Evolutionary conservation across 352 stramenopile species (phyloP).

Genomic region (Pythium folliculosum): DNA sequence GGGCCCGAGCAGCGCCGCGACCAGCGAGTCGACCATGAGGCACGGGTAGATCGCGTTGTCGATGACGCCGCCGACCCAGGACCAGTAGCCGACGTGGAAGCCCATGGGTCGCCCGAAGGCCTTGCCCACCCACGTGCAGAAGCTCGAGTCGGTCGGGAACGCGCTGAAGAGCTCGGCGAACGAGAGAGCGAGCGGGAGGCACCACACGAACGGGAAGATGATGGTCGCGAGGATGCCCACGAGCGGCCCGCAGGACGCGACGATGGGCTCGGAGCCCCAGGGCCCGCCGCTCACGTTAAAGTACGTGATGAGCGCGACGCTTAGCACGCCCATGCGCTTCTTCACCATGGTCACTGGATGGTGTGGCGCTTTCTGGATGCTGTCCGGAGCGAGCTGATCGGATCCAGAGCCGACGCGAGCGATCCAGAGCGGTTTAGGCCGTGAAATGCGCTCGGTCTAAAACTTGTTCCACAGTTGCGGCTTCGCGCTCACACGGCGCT

Average conservation of each 20-base stretch:
- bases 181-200: conserved; percentile 62
- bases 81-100: conserved; percentile 86
- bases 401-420: neutral
- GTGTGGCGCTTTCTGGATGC: neutral
- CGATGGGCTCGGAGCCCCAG: conserved; percentile 93
- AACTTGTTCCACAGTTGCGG: neutral
- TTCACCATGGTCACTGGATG: conserved; percentile 4
- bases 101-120: conserved; percentile 75
- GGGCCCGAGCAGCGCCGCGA: conserved; percentile 38
- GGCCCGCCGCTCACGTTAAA: conserved; percentile 92
- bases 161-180: conserved; percentile 76
- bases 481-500: too few relatives aligned
- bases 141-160: conserved; percentile 71
- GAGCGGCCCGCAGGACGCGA: conserved; percentile 85
- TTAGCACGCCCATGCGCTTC: conserved; percentile 62
- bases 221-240: conserved; percentile 61
- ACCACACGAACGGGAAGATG: conserved; percentile 72
- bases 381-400: neutral
- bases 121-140: conserved; percentile 75
- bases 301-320: conserved; percentile 85
- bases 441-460: neutral
- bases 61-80: conserved; percentile 77
- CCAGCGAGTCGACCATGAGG: conserved; percentile 68
- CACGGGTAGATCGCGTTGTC: conserved; percentile 85
- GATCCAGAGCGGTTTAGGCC: neutral